Conservation (phyloP, 352 stramenopile genomes). For the Phytophthora quininea region DNA sequence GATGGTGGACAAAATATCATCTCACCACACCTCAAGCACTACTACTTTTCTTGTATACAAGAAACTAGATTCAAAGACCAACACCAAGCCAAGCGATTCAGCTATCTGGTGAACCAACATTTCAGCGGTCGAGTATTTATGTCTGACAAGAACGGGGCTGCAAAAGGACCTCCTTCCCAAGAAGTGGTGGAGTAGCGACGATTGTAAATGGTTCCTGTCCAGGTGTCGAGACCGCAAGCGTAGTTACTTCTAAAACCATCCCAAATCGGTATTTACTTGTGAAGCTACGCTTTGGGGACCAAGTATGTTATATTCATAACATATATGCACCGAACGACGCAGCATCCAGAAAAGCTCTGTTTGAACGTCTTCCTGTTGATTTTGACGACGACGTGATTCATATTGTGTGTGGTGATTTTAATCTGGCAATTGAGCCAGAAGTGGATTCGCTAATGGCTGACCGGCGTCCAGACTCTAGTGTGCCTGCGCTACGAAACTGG, state of each 20-base stretch:
- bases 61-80: no score
- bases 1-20: no score
- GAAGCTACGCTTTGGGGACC: not conserved
- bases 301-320: constrained; percentile 11
- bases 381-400: constrained; percentile 6
- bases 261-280: not conserved
- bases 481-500: not conserved
- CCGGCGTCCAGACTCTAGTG: not conserved
- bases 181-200: constrained; percentile 5
- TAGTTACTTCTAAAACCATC: not conserved
- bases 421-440: constrained; percentile 4
- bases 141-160: constrained; percentile 6
- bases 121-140: constrained; percentile 1
- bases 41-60: no score
- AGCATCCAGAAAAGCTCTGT: not conserved
- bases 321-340: constrained; percentile 14
- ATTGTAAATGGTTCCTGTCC: constrained; percentile 11
- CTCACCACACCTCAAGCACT: no score
- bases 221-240: not conserved
- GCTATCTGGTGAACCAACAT: constrained; percentile 4
- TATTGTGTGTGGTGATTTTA: constrained; percentile 17
- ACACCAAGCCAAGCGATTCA: no score
- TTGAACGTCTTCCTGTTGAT: not conserved
- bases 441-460: not conserved
- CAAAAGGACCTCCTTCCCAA: not conserved